Base-by-base conservation (phyloP, 495 filamentous ascomycete genomes). In the Xylaria telfairii region DNA sequence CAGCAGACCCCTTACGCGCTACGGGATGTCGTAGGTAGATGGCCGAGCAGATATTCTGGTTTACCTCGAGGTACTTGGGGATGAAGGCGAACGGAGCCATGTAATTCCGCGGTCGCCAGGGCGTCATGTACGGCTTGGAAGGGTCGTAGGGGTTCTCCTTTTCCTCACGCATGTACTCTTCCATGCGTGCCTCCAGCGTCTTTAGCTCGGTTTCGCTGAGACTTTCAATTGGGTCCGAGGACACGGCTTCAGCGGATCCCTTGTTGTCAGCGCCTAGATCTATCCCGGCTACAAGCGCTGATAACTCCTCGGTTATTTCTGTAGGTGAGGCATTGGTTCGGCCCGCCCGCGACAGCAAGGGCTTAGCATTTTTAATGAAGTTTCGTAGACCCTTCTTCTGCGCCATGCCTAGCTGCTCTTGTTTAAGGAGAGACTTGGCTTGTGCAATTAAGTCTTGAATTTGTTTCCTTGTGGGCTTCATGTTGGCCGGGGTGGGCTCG, bases 21-120 rank as follows among this genome's bases (percentile, higher is more conserved):
- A 98, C 96, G 3, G 96, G 96, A 83, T 98, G 94, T 71, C 96
- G 88, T 71, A 99, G 82, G 82, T 98, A 99, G 49, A 99, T 95
- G 24, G 96, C 96, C 19, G 94, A 89, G 83, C 96, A 98, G 75
- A 97, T 92, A 75, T 92, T 94, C 78, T 95, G 95, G 84, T 98
- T 97, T 76, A 99, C 96, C 83, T 99, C 96, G 69, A 99, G 87
- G 82, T 97, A 99, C 69, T 92, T 86, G 26, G 96, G 96, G 69
- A 99, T 93, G 80, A 97, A 97, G 17, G 94, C 94, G 79, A 98
- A 99, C 3, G 94, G 89, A 24, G 87, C 83, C 92, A 99, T 95
- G 83, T 88, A 98, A 60, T 90, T 85, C 49, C 94, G 85, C n/a
- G 96, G 96, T 37, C 83, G 79, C 96, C 96, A 99, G 24, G 96